Conservation (phyloP, 2,329 filamentous ascomycete genomes). For the Botrytis deweyae region DNA sequence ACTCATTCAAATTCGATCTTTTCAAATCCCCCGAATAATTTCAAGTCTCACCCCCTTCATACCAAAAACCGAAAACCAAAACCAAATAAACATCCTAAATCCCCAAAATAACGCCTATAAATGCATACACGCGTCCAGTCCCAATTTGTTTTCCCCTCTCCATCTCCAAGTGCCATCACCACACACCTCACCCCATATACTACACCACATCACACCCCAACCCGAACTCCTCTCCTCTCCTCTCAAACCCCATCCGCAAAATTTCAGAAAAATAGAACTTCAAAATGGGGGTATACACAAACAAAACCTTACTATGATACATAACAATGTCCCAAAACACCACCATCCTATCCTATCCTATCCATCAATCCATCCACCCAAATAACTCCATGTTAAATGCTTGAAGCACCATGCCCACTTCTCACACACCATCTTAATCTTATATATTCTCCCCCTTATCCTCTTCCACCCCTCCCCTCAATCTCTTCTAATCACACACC, state of each 20-base stretch:
- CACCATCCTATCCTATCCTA: background rate
- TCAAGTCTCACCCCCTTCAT: too few species aligned
- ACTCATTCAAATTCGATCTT: background rate
- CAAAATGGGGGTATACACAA: slow-evolving; percentile 13
- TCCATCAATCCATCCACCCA: background rate
- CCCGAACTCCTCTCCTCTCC: background rate
- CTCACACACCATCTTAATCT: background rate
- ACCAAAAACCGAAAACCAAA: too few species aligned
- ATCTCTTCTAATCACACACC: background rate
- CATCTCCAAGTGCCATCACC: background rate
- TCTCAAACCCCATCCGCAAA: background rate
- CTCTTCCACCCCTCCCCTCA: background rate
- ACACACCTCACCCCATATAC: background rate
- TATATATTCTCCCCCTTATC: background rate
- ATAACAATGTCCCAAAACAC: background rate
- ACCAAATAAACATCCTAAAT: background rate
- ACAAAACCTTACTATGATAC: background rate
- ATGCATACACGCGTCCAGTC: background rate
- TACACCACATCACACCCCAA: background rate
- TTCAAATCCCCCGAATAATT: background rate
- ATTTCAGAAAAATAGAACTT: background rate
- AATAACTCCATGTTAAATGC: background rate
- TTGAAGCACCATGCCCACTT: background rate
- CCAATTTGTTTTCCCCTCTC: background rate
- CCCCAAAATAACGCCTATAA: background rate